These are phyloP conservation scores for Herpetomonas samuelpessoai DNA, from an alignment of 208 protist genomes.

Conservation along the genomic window DNA sequence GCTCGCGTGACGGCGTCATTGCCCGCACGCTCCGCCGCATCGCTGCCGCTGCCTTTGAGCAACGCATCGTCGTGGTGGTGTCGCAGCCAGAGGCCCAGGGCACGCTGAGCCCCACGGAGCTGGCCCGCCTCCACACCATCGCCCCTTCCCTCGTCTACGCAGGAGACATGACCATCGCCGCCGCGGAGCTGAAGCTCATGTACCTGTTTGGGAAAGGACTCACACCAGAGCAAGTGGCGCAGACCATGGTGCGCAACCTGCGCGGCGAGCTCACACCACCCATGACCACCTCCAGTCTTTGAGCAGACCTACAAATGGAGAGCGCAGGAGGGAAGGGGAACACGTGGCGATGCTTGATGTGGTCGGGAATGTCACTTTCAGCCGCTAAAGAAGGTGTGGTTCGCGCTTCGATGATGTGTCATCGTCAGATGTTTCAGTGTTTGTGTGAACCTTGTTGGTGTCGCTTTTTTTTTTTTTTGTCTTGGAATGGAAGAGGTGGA, in stretches of 20 bases:
- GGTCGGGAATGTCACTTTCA: no score
- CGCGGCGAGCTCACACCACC: conserved; percentile 61
- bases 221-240: conserved; percentile 22
- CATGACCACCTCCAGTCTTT: not conserved
- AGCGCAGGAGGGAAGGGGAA: no score
- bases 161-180: conserved; percentile 46
- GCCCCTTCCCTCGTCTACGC: conserved; percentile 39
- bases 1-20: conserved; percentile 16
- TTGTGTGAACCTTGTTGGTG: no score
- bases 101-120: conserved; percentile 28
- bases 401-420: no score
- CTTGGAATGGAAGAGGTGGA: no score
- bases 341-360: no score
- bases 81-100: conserved; percentile 36
- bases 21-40: conserved; percentile 36
- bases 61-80: conserved; percentile 37
- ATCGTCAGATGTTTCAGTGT: no score
- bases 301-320: no score
- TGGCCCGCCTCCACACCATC: conserved; percentile 31
- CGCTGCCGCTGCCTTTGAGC: conserved; percentile 14
- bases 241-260: conserved; percentile 48
- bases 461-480: no score
- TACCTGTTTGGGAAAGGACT: conserved; percentile 76
- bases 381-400: not conserved
- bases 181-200: conserved; percentile 71